Percentiles rank a stretch among this genome's conserved stretches.
phyloP scores from a whole-genome alignment of 2,329 filamentous ascomycete species.

The Xylariaceae sp. region DNA sequence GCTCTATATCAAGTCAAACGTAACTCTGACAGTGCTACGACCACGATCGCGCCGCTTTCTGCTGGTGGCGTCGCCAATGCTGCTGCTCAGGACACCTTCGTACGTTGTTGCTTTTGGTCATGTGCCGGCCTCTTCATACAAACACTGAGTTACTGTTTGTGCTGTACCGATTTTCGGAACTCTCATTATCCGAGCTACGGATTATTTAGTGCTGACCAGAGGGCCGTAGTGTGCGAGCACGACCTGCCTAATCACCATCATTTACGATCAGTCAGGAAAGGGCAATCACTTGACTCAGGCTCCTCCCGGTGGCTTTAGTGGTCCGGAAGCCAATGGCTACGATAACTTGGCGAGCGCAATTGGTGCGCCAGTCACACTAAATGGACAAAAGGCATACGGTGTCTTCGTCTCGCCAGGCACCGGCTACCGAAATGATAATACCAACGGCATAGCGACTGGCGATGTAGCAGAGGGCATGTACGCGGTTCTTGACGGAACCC shows the following conservation, averaged over 20 bases:
- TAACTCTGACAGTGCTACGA: constrained; percentile 48
- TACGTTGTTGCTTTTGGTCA: too few species aligned
- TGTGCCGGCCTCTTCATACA: too few species aligned
- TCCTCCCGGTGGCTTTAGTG: constrained; percentile 54
- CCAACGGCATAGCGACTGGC: constrained; percentile 50
- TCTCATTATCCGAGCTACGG: too few species aligned
- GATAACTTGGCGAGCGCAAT: constrained; percentile 59
- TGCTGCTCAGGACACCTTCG: constrained; percentile 57
- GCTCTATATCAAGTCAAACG: constrained; percentile 60
- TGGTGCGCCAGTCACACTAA: constrained; percentile 59
- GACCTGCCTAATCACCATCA: constrained; percentile 61
- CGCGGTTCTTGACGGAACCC: constrained; percentile 57
- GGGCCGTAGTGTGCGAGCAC: constrained; percentile 46
- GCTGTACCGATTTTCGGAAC: too few species aligned
- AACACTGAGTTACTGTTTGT: too few species aligned
- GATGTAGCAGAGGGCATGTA: constrained; percentile 60
- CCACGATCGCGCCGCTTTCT: constrained; percentile 48
- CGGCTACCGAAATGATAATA: constrained; percentile 60
- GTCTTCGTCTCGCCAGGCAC: constrained; percentile 61
- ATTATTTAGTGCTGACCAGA: too few species aligned
- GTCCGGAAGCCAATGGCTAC: constrained; percentile 54
- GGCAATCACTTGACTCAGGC: constrained; percentile 64
- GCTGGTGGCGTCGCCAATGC: constrained; percentile 63
- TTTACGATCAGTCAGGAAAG: constrained; percentile 64
- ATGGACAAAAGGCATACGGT: constrained; percentile 61